Percentiles rank a stretch among this genome's conserved stretches.
Conservation (phyloP, 768 basidiomycete genomes). For the Tricholoma hemisulphureum region DNA sequence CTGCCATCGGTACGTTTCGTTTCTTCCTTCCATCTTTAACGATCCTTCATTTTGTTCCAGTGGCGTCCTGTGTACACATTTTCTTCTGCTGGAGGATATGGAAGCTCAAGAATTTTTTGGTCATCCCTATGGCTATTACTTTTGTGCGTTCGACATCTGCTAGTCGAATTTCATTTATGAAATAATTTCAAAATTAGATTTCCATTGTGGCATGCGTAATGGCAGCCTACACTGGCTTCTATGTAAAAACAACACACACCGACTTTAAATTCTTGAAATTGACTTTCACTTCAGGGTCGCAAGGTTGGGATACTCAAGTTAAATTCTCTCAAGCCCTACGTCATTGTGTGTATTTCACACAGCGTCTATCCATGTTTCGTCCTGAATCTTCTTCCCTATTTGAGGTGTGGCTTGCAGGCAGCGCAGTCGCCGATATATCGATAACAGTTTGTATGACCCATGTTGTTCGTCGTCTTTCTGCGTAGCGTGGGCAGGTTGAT, state of each 20-base stretch:
- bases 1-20: slow-evolving; percentile 4
- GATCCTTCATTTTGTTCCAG: not conserved
- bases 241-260: not conserved
- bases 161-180: not conserved
- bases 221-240: slow-evolving; percentile 8
- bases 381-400: not conserved
- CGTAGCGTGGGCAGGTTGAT: not conserved
- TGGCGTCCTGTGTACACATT: slow-evolving; percentile 13
- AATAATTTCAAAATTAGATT: not conserved
- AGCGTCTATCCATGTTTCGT: no score
- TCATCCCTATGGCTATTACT: slow-evolving; percentile 7
- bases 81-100: slow-evolving; percentile 16
- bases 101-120: slow-evolving; percentile 1
- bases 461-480: slow-evolving; percentile 7
- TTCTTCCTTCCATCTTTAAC: not conserved
- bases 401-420: slow-evolving; percentile 13
- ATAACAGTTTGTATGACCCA: slow-evolving; percentile 13
- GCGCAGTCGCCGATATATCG: slow-evolving; percentile 8
- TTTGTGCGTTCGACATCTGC: slow-evolving; percentile 4
- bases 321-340: not conserved
- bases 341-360: slow-evolving; percentile 2
- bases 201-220: slow-evolving; percentile 4
- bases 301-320: slow-evolving; percentile 2
- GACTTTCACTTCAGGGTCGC: slow-evolving; percentile 1
- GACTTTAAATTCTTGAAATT: not conserved